Base-by-base conservation (phyloP, 2,329 filamentous ascomycete genomes). In the Exophiala mesophila region DNA sequence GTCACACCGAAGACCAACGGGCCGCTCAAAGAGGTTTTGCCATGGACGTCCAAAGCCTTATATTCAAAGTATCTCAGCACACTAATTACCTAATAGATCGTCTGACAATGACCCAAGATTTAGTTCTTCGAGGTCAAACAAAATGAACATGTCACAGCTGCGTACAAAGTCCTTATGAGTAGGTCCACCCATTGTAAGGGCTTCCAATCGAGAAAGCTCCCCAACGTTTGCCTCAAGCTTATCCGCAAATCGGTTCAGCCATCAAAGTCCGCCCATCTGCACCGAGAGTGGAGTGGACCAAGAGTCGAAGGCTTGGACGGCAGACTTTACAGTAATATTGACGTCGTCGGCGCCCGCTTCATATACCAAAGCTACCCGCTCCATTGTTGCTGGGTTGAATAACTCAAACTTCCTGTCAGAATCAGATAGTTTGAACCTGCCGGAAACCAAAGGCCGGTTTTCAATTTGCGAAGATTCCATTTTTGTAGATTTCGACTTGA, bases 31-130 rank as follows among this genome's bases (percentile, higher is more conserved):
- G 88, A 77, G 45, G 85, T 84, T 73, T 86, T 85, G 65, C 85
- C 85, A 68, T 82, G 74, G 54, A 88, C 82, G 81, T 92, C 90
- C 73, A 89, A 85, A 57, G 85, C 83, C 83, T 83, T 89, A 45
- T 85, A 85, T 60, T 76, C 85, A 56, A 87, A 88, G 71, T 87
- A 94, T 67, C 86, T 78, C 57, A 94, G 65, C 70, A 77, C 82
- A 58, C 73, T 80, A 47, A 72, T 41, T 79, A 78, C 54, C 74
- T 72, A 38, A 62, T 68, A 34, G 92, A 76, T 60, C 94, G 88
- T 16, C 42, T 38, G 28, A 39, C 44, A 12, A 81, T 65, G 26
- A 56, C 56, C 33, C 56, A 50, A 12, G 28, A 21, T 16, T 31
- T 33, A 10, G 8, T 9, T 33, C 31, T 8, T 15, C 8, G 8